Evolutionary conservation across 805 yeast genomes (phyloP).

Genomic region (Candida orba): DNA sequence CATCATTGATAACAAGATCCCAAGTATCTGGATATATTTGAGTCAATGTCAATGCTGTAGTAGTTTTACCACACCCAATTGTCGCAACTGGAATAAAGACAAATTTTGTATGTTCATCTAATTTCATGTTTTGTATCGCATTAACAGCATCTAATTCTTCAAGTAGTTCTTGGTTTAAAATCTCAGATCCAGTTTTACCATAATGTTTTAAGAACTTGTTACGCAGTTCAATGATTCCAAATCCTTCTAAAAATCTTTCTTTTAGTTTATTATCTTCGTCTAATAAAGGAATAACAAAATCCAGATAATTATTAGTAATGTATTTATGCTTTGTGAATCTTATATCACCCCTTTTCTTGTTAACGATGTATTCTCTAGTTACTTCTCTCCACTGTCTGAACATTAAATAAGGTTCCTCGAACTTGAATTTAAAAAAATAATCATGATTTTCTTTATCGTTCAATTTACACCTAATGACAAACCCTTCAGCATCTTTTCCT

Average conservation of each 20-base stretch:
- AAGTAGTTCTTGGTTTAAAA: conserved; percentile 39
- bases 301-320: conserved; percentile 60
- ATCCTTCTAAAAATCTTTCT: conserved; percentile 43
- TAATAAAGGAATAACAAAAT: conserved; percentile 55
- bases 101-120: conserved; percentile 40
- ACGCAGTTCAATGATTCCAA: conserved; percentile 71
- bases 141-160: conserved; percentile 33
- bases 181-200: conserved; percentile 53
- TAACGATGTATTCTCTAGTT: conserved; percentile 49
- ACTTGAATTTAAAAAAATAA: conserved; percentile 86
- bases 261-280: conserved; percentile 38
- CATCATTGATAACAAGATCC: conserved; percentile 80
- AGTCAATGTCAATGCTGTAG: conserved; percentile 56
- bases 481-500: conserved; percentile 80
- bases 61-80: conserved; percentile 93
- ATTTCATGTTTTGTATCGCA: conserved; percentile 27
- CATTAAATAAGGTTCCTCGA: conserved; percentile 89
- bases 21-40: conserved; percentile 49
- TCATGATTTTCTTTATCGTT: conserved; percentile 26
- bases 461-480: conserved; percentile 67
- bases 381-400: conserved; percentile 89
- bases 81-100: conserved; percentile 80
- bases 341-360: conserved; percentile 25
- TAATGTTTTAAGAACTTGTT: conserved; percentile 49
- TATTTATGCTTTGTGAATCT: conserved; percentile 46